Conservation (phyloP, 225 moss, liverwort and hornwort species). For the Polytrichum commune region DNA sequence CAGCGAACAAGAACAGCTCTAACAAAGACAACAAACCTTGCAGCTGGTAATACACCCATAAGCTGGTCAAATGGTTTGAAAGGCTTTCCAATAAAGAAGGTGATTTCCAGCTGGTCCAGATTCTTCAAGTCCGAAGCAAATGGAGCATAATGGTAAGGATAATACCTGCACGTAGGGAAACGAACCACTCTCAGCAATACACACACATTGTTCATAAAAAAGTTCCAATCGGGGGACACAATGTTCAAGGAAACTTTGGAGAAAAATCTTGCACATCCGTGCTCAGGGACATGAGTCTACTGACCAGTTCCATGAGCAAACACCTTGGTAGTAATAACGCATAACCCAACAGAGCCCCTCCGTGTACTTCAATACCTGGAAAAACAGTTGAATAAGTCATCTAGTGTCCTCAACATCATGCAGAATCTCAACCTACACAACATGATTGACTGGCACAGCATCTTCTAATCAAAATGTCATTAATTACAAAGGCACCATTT, state of each 20-base stretch:
- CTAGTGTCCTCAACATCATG: neutral
- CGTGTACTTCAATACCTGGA: slow-evolving; percentile 85
- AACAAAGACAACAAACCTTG: slow-evolving; percentile 45
- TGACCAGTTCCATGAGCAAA: slow-evolving; percentile 98
- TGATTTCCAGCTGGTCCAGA: slow-evolving; percentile 87
- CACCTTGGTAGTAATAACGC: slow-evolving; percentile 99
- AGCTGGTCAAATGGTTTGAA: slow-evolving; percentile 99
- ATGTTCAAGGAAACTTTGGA: too few relatives aligned
- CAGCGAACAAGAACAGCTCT: neutral
- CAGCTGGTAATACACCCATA: slow-evolving; percentile 92
- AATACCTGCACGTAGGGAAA: slow-evolving; percentile 51
- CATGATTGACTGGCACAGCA: too few relatives aligned
- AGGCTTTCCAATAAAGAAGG: slow-evolving; percentile 82
- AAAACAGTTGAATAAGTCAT: neutral
- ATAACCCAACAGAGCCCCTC: slow-evolving; percentile 98
- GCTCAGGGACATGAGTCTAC: neutral
- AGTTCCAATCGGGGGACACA: too few relatives aligned
- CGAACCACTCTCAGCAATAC: neutral
- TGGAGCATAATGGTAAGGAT: slow-evolving; percentile 97
- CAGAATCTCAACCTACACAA: too few relatives aligned
- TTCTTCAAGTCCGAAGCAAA: slow-evolving; percentile 89
- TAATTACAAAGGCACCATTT: too few relatives aligned
- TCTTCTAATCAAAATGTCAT: too few relatives aligned
- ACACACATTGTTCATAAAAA: too few relatives aligned
- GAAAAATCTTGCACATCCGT: too few relatives aligned